These are phyloP conservation scores for Aphanomyces astaci DNA, from an alignment of 352 stramenopile genomes.

Conservation along the genomic window DNA sequence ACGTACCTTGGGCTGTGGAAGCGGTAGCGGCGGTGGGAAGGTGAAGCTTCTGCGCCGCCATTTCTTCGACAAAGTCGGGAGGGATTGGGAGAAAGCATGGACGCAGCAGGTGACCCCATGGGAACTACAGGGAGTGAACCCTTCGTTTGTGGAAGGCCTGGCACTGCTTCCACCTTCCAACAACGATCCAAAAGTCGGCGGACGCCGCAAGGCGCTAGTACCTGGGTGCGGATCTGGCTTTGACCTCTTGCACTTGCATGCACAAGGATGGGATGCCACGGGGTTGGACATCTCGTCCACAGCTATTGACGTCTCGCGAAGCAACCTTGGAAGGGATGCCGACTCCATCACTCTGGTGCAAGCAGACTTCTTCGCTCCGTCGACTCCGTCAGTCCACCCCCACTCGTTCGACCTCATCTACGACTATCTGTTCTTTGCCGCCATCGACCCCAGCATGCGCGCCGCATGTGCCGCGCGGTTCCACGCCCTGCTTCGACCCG, in stretches of 20 bases:
- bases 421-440: constrained; percentile 21
- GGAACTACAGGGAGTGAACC: constrained; percentile 15
- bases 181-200: no score
- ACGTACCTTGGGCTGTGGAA: no score
- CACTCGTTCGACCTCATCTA: constrained; percentile 15
- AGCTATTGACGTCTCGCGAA: not conserved
- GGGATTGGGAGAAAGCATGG: constrained; percentile 13
- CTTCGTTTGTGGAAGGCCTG: constrained; percentile 15
- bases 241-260: constrained; percentile 11
- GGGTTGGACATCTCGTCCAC: constrained; percentile 11
- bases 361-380: constrained; percentile 1
- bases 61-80: constrained; percentile 19
- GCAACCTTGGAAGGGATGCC: not conserved
- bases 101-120: constrained; percentile 9
- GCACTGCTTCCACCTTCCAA: not conserved
- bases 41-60: not conserved
- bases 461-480: not conserved
- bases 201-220: not conserved
- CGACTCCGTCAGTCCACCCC: not conserved
- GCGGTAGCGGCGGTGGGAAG: not conserved
- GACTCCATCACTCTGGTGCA: not conserved
- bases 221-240: constrained; percentile 15
- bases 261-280: constrained; percentile 4
- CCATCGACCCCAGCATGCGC: constrained; percentile 11
- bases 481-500: constrained; percentile 1